Evolutionary conservation across 2,329 filamentous ascomycete genomes (phyloP), one percentile per base, ranked within the genome.

Genomic region (Talaromyces sp.): DNA sequence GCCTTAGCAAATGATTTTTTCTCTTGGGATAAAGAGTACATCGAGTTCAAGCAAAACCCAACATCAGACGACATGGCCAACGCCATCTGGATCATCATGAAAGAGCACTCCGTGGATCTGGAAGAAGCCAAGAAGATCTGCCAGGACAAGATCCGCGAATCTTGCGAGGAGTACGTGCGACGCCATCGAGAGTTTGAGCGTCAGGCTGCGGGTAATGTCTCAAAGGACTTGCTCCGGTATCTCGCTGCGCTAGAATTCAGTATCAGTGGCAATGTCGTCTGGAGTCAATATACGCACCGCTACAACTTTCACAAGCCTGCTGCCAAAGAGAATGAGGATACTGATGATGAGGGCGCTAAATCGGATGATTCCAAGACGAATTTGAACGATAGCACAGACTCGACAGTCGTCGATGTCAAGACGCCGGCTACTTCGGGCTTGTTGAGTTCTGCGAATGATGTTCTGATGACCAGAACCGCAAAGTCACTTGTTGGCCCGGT

Each of bases 11-110:
- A 81, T 57, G 78, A 81, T 67, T 68, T 81, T 10, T 79, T 73
- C 61, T 81, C 79, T 1, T 80, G 71, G 70, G 68, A 73, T 15
- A 79, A 78, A 54, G 75, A 80, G 62, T 66, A 63, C n/a, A 64
- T 73, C 17, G 77, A 71, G 35, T 52, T 52, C 49, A 17, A 31
- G n/a, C 22, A 33, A 13, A 33, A 31, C 47, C 25, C 19, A 2
- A 25, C 19, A 3, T 50, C 31, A 2, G 75, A 77, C 6, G 56
- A 66, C 47, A 76, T 80, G 3, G 69, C 75, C 56, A 81, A 81
- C 60, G 76, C 74, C 3, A 68, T 81, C 35, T 80, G 73, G 74
- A 74, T 80, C 22, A 67, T 80, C 25, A 80, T 80, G 77, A 67
- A 68, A 47, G 76, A 80, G 69, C 69, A 71, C 35, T 65, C 62